Conservation (phyloP, 2,329 filamentous ascomycete genomes). For the Cadophora gregata region DNA sequence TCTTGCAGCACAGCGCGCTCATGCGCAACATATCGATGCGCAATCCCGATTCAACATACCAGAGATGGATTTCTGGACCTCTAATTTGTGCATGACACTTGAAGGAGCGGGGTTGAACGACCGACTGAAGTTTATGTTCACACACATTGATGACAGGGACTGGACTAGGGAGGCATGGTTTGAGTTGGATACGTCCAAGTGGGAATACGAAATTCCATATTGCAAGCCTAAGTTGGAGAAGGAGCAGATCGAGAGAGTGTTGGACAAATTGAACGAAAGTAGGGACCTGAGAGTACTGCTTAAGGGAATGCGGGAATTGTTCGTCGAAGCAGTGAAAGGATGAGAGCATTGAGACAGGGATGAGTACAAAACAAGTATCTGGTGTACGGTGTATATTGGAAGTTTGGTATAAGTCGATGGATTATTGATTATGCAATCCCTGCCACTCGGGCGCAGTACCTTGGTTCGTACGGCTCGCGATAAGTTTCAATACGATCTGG, state of each 20-base stretch:
- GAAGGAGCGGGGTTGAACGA: slow-evolving; percentile 87
- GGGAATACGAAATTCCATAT: slow-evolving; percentile 85
- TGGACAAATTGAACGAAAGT: slow-evolving; percentile 82
- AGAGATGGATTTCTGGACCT: slow-evolving; percentile 95
- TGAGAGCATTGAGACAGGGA: slow-evolving; percentile 19
- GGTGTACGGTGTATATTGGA: background rate
- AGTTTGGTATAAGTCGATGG: background rate
- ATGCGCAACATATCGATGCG: slow-evolving; percentile 76
- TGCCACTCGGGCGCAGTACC: background rate
- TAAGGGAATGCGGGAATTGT: slow-evolving; percentile 83
- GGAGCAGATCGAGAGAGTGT: slow-evolving; percentile 76
- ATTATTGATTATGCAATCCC: background rate
- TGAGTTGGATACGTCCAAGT: slow-evolving; percentile 79
- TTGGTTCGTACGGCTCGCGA: no score
- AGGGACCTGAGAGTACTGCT: slow-evolving; percentile 74
- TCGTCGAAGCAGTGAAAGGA: slow-evolving; percentile 66
- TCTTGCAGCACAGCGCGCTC: slow-evolving; percentile 73
- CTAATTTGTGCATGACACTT: slow-evolving; percentile 85
- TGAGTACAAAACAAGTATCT: background rate
- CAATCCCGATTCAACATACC: slow-evolving; percentile 90
- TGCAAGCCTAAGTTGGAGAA: slow-evolving; percentile 82
- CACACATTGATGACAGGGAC: slow-evolving; percentile 83
- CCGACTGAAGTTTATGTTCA: slow-evolving; percentile 87
- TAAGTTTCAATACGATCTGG: no score
- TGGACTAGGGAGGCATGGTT: slow-evolving; percentile 94